Evolutionary conservation across 495 filamentous ascomycete genomes (phyloP), one percentile per base, ranked within the genome.

Genomic region (Xylaria longipes): DNA sequence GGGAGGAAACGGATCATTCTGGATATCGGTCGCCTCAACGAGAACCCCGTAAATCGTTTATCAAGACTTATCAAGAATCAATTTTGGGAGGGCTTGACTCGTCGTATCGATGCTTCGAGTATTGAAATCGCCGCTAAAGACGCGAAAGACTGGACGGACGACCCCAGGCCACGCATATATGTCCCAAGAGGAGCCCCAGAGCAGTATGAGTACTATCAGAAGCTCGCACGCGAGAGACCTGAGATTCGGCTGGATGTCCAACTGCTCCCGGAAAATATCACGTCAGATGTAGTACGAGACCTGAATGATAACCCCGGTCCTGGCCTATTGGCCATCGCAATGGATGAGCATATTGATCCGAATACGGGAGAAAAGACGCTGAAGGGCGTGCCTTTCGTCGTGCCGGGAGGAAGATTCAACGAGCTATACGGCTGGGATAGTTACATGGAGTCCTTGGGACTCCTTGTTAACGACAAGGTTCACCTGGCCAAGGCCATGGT

Each of bases 341-440:
- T 98, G 94, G 90, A 97, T 70, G 87, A 93, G 71, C 82, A 84
- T 56, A 74, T 83, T 17, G 90, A 96, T 76, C 85, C 87, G 4
- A 77, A 80, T 12, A 93, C 92, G 14, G 89, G 89, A 20, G 82
- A 91, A 76, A 88, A 86, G 68, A 89, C 90, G 2, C 79, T 94
- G 8, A 81, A 83, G n/a, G 96, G 97, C 39, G 86, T 95, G 57
- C 96, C 96, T 0, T 99, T 98, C 75, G 94, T 98, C 27, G 96
- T 99, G 27, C 96, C 96, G 0, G 97, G 96, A 46, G 96, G 95
- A 20, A 87, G 96, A 33, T 99, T 99, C 88, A 99, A 98, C 81
- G 96, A 99, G 78, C 80, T 98, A 29, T 99, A 99, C 77, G 94
- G 88, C 20, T 99, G 96, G 96, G 96, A 99, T 79, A 97, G 93